Conservation (phyloP, 345 rosid genomes). For the Rhizophora mangle region DNA sequence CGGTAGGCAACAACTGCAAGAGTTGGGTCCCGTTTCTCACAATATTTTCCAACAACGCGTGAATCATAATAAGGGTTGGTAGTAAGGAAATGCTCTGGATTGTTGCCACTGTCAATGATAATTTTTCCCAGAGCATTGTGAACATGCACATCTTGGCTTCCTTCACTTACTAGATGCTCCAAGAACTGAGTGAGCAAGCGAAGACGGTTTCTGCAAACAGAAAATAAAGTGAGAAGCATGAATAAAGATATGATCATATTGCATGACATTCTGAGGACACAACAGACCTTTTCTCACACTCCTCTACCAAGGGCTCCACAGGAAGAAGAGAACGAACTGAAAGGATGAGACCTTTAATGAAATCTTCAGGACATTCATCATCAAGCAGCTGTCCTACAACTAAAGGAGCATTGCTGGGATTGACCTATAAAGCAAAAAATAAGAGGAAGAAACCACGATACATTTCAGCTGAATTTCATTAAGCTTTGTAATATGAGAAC, state of each 20-base stretch:
- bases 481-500: background rate
- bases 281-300: slow-evolving; percentile 77
- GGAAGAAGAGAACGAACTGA: slow-evolving; percentile 82
- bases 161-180: slow-evolving; percentile 99
- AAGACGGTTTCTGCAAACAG: slow-evolving; percentile 78
- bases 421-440: slow-evolving; percentile 51
- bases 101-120: slow-evolving; percentile 96
- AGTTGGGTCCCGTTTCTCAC: slow-evolving; percentile 99
- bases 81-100: slow-evolving; percentile 97
- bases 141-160: slow-evolving; percentile 98
- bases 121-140: slow-evolving; percentile 99
- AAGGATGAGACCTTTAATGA: slow-evolving; percentile 94
- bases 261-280: background rate
- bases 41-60: slow-evolving; percentile 94
- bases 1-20: slow-evolving; percentile 96
- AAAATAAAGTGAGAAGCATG: slow-evolving; percentile 1
- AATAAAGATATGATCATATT: no score
- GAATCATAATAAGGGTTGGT: slow-evolving; percentile 99
- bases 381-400: slow-evolving; percentile 91
- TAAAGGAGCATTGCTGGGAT: slow-evolving; percentile 97
- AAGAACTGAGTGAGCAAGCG: slow-evolving; percentile 98
- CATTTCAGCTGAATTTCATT: background rate
- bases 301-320: slow-evolving; percentile 83
- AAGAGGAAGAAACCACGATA: background rate
- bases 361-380: slow-evolving; percentile 99